phyloP scores from a whole-genome alignment of 2,329 filamentous ascomycete species.

The Aspergillus neotritici region DNA sequence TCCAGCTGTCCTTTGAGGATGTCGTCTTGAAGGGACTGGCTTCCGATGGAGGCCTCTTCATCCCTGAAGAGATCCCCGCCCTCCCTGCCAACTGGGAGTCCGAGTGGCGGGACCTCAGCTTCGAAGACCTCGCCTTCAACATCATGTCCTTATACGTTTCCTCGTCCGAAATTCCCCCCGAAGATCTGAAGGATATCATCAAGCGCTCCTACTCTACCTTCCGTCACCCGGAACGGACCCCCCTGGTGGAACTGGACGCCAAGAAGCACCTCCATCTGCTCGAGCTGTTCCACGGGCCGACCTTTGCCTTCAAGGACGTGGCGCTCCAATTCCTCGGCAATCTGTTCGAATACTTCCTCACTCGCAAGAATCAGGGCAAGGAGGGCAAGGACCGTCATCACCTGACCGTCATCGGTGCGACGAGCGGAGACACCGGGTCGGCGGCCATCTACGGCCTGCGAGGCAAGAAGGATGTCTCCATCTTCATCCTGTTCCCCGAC shows the following conservation, averaged over 20 bases:
- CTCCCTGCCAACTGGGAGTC: slow-evolving; percentile 19
- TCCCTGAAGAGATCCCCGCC: slow-evolving; percentile 56
- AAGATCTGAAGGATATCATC: slow-evolving; percentile 78
- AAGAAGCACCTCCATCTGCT: slow-evolving; percentile 72
- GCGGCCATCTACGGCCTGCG: slow-evolving; percentile 92
- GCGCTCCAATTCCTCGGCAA: slow-evolving; percentile 95
- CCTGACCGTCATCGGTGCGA: slow-evolving; percentile 79
- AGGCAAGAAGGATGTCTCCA: slow-evolving; percentile 93
- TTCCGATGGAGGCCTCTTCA: slow-evolving; percentile 79
- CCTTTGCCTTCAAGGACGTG: slow-evolving; percentile 92
- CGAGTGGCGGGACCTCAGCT: slow-evolving; percentile 24
- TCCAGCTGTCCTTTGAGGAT: slow-evolving; percentile 71
- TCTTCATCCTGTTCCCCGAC: slow-evolving; percentile 91
- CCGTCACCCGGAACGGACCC: slow-evolving; percentile 70
- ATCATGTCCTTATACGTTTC: slow-evolving; percentile 88
- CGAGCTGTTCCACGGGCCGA: slow-evolving; percentile 94
- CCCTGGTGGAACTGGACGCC: slow-evolving; percentile 68
- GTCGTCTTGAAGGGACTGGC: slow-evolving; percentile 87
- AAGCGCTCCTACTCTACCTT: slow-evolving; percentile 84
- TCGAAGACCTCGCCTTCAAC: slow-evolving; percentile 49
- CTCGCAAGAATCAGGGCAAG: slow-evolving; percentile 41
- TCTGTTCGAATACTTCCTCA: slow-evolving; percentile 56
- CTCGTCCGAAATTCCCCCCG: slow-evolving; percentile 68
- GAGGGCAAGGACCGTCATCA: slow-evolving; percentile 61
- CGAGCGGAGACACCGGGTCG: slow-evolving; percentile 81